Base-by-base conservation (phyloP, 2,329 filamentous ascomycete genomes). In the Mollisiaceae sp. region DNA sequence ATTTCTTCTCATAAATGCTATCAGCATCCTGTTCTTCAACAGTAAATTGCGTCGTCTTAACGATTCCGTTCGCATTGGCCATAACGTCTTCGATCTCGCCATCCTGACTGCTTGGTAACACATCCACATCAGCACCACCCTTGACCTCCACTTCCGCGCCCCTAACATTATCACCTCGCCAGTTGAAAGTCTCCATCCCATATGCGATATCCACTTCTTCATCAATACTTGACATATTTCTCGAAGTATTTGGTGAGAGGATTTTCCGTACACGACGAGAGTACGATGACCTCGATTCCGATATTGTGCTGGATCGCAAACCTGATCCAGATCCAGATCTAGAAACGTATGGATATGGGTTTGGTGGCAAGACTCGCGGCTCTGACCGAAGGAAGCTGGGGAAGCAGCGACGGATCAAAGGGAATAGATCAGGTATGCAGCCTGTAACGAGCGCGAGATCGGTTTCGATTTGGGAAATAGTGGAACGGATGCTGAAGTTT, bases 391-490 rank as follows among this genome's bases (percentile, higher is more conserved):
- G 43, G 35, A 66, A 66, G 20, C 50, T 58, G 4, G 64, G 64
- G 18, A 60, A 66, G 20, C 56, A 62, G 14, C 60, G 60, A 6
- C 61, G 63, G 2, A 66, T 4, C 8, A 69, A 22, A 18, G 67
- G 62, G 47, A 64, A 61, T 2, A 69, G 56, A 15, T 65, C 63
- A 1, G 67, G 67, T 36, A 69, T 63, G 36, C 63, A 66, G 14
- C 67, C 67, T 14, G 69, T 70, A 8, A 66, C 63, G 3, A 71
- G 59, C 2, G 67, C 70, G 14, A 72, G 59, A 9, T 63, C 70
- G 5, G 65, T 67, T 43, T 72, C 67, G 11, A 70, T 65, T 20
- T 67, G 63, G 6, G 70, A 70, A 45, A 72, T 65, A 2, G 71
- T 71, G 45, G 65, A 70, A 4, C 63, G 62, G 35, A 71, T 57